Conservation (phyloP, 371 early-diverging fungal genomes). For the Entomophthora muscae region DNA sequence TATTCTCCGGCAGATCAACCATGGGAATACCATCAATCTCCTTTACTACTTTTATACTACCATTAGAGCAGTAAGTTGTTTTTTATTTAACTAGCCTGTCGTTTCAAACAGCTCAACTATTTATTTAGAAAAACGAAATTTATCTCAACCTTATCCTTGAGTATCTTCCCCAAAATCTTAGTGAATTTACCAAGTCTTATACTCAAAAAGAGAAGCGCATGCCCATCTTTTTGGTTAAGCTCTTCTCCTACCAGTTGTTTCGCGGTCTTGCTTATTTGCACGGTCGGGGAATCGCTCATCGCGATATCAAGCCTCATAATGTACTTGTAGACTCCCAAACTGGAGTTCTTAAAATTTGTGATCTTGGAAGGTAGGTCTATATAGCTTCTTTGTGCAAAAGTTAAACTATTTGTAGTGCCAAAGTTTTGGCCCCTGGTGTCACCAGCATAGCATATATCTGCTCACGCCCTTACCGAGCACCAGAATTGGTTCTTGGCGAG, state of each 20-base stretch:
- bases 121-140: slow-evolving; percentile 59
- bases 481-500: slow-evolving; percentile 93
- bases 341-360: slow-evolving; percentile 86
- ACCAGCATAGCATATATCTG: slow-evolving; percentile 97
- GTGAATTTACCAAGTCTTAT: slow-evolving; percentile 73
- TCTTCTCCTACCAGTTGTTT: slow-evolving; percentile 30
- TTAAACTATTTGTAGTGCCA: slow-evolving; percentile 43
- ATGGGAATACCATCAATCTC: not conserved
- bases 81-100: too few relatives aligned
- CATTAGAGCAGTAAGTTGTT: not conserved
- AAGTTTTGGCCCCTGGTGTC: slow-evolving; percentile 79
- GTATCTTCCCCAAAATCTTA: slow-evolving; percentile 85
- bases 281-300: slow-evolving; percentile 36
- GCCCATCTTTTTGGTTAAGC: slow-evolving; percentile 52
- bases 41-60: not conserved
- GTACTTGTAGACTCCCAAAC: slow-evolving; percentile 60
- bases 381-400: not conserved
- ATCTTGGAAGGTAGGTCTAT: slow-evolving; percentile 74
- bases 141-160: slow-evolving; percentile 86
- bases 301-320: slow-evolving; percentile 69
- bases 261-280: slow-evolving; percentile 31
- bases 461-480: slow-evolving; percentile 96
- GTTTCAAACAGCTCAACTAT: not conserved
- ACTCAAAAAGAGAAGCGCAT: slow-evolving; percentile 76
- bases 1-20: not conserved